phyloP scores from a whole-genome alignment of 192 early-diverging fungal genomes.

The Podila epicladia region DNA sequence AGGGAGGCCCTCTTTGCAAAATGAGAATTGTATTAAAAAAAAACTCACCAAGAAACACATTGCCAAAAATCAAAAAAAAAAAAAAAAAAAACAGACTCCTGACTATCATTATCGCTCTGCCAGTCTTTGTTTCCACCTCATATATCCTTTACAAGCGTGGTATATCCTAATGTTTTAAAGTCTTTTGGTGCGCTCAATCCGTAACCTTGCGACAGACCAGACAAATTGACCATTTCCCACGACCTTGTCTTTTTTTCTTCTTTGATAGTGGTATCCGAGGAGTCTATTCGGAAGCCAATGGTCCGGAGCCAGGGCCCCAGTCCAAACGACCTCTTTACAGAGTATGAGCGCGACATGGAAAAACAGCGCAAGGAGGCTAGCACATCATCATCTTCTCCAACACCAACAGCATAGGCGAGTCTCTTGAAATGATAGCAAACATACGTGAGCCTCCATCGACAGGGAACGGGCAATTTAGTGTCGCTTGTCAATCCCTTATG shows the following conservation, averaged over 20 bases:
- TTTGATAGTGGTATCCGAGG: constrained; percentile 22
- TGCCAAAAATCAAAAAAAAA: no score
- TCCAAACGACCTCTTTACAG: constrained; percentile 27
- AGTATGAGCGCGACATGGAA: constrained; percentile 21
- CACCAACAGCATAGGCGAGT: constrained; percentile 5
- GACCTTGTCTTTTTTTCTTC: not conserved
- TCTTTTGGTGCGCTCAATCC: not conserved
- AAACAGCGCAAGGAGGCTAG: not conserved
- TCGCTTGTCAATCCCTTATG: no score
- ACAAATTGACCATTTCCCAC: not conserved
- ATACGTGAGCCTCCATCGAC: not conserved
- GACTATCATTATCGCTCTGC: constrained; percentile 39
- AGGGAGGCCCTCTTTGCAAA: not conserved
- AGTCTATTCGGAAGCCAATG: constrained; percentile 2
- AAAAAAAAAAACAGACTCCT: constrained; percentile 20
- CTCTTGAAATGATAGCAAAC: not conserved
- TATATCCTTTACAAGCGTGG: constrained; percentile 46
- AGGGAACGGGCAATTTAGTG: no score
- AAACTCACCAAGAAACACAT: no score
- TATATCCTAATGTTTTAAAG: not conserved
- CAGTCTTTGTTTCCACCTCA: constrained; percentile 40
- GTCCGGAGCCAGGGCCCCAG: not conserved
- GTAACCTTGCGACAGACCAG: not conserved
- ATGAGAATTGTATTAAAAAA: not conserved
- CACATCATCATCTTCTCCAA: constrained; percentile 11